Evolutionary conservation across 345 rosid species (phyloP).

Genomic region (Corchorus olitorius): DNA sequence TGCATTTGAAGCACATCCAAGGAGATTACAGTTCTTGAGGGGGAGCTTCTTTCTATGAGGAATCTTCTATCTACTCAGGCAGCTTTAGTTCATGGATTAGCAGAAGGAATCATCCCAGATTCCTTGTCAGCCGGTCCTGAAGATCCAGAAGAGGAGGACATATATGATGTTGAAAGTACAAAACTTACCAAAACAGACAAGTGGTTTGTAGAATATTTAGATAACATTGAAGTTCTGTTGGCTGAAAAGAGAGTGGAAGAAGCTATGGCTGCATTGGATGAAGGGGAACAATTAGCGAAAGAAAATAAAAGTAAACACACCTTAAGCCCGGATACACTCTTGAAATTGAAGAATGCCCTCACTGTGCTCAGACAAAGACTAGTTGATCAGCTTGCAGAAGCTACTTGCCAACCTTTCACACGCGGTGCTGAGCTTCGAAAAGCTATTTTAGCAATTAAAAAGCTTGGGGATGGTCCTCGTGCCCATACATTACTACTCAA

Average conservation of each 20-base stretch:
- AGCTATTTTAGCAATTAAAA: constrained; percentile 66
- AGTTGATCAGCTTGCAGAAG: constrained; percentile 74
- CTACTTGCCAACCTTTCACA: constrained; percentile 65
- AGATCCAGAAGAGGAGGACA: constrained; percentile 50
- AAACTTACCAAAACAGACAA: constrained; percentile 55
- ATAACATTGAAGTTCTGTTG: constrained; percentile 74
- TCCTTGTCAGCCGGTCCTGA: constrained; percentile 53
- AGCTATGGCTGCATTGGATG: constrained; percentile 71
- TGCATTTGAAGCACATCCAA: constrained; percentile 63
- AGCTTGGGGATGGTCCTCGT: constrained; percentile 79
- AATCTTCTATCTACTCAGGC: constrained; percentile 81
- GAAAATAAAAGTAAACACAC: constrained; percentile 47
- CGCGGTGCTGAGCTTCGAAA: constrained; percentile 70
- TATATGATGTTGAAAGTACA: constrained; percentile 34
- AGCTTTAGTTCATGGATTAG: constrained; percentile 78
- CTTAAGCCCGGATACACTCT: constrained; percentile 42
- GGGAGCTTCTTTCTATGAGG: constrained; percentile 85
- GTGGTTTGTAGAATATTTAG: constrained; percentile 64
- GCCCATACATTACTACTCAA: constrained; percentile 75
- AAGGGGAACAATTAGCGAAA: constrained; percentile 55
- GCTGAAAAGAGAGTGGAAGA: constrained; percentile 87
- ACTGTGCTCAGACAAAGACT: constrained; percentile 64
- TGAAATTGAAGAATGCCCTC: constrained; percentile 49
- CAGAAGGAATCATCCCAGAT: constrained; percentile 59
- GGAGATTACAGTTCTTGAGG: constrained; percentile 88